Percentiles rank a stretch among this genome's conserved stretches.
These are phyloP conservation scores for Theileria parva DNA, from an alignment of 169 alveolate species.

Conservation along the genomic window DNA sequence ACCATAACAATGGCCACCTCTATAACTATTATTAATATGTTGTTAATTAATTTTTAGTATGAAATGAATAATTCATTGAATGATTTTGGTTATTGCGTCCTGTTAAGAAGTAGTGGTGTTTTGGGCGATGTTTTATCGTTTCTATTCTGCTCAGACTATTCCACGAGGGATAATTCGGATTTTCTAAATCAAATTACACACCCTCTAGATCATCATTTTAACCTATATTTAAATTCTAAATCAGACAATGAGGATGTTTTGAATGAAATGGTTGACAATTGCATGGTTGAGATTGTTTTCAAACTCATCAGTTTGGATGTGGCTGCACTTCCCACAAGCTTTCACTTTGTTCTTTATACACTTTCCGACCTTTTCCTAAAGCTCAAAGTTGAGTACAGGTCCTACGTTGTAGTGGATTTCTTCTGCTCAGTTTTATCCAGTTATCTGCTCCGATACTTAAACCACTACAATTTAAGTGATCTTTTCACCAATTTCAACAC, in stretches of 20 bases:
- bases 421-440: constrained; percentile 38
- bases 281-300: constrained; percentile 40
- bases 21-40: not conserved
- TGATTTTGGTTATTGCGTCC: constrained; percentile 42
- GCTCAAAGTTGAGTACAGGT: constrained; percentile 32
- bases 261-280: constrained; percentile 43
- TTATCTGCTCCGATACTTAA: constrained; percentile 18
- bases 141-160: constrained; percentile 35
- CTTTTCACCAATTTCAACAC: not conserved
- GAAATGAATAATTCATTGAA: not conserved
- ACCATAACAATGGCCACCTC: not conserved
- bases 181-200: constrained; percentile 30
- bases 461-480: constrained; percentile 8
- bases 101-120: constrained; percentile 58
- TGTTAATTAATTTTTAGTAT: constrained; percentile 6
- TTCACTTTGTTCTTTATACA: constrained; percentile 44
- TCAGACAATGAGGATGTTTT: constrained; percentile 4
- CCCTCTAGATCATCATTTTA: constrained; percentile 27
- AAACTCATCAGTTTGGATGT: constrained; percentile 43
- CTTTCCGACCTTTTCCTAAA: constrained; percentile 48
- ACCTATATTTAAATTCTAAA: not conserved
- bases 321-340: constrained; percentile 48
- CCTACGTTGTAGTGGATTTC: constrained; percentile 50
- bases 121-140: constrained; percentile 46
- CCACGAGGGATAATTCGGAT: constrained; percentile 45